phyloP scores from a whole-genome alignment of 2,329 filamentous ascomycete species.

The Nigrospora osmanthi region DNA sequence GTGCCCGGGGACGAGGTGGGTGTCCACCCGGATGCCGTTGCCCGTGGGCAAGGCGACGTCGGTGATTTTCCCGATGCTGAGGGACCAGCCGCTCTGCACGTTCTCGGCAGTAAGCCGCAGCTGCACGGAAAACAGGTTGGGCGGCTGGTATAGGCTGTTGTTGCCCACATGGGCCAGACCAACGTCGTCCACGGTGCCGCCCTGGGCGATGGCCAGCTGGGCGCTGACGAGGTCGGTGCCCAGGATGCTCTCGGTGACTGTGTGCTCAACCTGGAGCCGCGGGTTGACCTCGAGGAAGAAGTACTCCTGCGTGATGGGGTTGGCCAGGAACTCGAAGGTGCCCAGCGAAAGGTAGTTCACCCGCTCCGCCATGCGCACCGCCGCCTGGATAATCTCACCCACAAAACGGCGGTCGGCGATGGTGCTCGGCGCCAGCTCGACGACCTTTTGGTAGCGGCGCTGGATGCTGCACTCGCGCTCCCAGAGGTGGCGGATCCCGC shows the following conservation, averaged over 20 bases:
- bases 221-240: slow-evolving; percentile 44
- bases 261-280: slow-evolving; percentile 54
- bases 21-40: slow-evolving; percentile 50
- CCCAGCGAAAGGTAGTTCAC: slow-evolving; percentile 51
- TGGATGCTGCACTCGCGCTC: slow-evolving; percentile 64
- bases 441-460: slow-evolving; percentile 54
- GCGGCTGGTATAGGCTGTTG: slow-evolving; percentile 24
- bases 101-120: slow-evolving; percentile 51
- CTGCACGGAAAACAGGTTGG: slow-evolving; percentile 40
- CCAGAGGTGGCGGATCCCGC: slow-evolving; percentile 49
- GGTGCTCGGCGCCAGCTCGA: slow-evolving; percentile 50
- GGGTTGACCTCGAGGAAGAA: slow-evolving; percentile 57
- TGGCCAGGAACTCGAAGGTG: slow-evolving; percentile 58
- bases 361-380: slow-evolving; percentile 40
- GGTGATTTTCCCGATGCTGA: slow-evolving; percentile 53
- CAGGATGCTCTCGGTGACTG: slow-evolving; percentile 49
- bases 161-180: slow-evolving; percentile 17
- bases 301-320: slow-evolving; percentile 36
- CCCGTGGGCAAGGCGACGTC: slow-evolving; percentile 46
- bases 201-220: slow-evolving; percentile 47
- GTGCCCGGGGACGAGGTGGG: slow-evolving; percentile 35
- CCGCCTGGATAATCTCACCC: slow-evolving; percentile 39
- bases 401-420: slow-evolving; percentile 36
- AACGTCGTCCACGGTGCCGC: slow-evolving; percentile 28
- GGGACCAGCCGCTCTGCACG: slow-evolving; percentile 39